Evolutionary conservation across 2,329 filamentous ascomycete species (phyloP).

Genomic region (Monosporascus sp.): DNA sequence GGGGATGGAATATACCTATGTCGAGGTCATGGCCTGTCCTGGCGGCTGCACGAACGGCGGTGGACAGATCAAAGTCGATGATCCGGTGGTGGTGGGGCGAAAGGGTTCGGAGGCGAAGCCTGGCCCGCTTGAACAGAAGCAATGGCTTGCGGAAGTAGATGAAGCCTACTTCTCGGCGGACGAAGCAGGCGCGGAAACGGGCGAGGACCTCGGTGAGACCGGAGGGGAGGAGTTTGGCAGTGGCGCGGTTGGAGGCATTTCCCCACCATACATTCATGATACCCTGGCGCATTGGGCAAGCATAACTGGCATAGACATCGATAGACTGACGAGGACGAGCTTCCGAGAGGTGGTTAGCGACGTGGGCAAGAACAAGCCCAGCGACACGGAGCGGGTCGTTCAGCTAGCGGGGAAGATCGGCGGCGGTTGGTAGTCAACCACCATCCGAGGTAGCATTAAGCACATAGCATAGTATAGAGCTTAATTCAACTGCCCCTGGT

Average conservation of each 20-base stretch:
- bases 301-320: slow-evolving; percentile 63
- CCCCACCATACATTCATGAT: slow-evolving; percentile 58
- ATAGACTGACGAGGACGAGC: slow-evolving; percentile 75
- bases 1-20: slow-evolving; percentile 73
- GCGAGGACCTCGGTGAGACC: slow-evolving; percentile 20
- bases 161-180: slow-evolving; percentile 85
- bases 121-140: slow-evolving; percentile 75
- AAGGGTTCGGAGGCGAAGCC: slow-evolving; percentile 48
- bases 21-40: slow-evolving; percentile 98
- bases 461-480: slow-evolving; percentile 3
- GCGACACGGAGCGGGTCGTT: slow-evolving; percentile 75
- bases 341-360: slow-evolving; percentile 93
- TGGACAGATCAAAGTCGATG: slow-evolving; percentile 87
- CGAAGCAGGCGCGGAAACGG: slow-evolving; percentile 38
- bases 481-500: slow-evolving; percentile 40
- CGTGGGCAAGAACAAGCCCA: slow-evolving; percentile 70
- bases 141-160: slow-evolving; percentile 76
- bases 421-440: slow-evolving; percentile 71
- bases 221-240: slow-evolving; percentile 13
- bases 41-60: slow-evolving; percentile 98
- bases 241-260: slow-evolving; percentile 59
- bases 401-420: slow-evolving; percentile 87
- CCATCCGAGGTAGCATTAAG: neutral
- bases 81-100: slow-evolving; percentile 56
- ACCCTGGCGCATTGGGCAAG: slow-evolving; percentile 72